Base-by-base conservation (phyloP, 73 alveolate genomes). In the Paramecium biaurelia region DNA sequence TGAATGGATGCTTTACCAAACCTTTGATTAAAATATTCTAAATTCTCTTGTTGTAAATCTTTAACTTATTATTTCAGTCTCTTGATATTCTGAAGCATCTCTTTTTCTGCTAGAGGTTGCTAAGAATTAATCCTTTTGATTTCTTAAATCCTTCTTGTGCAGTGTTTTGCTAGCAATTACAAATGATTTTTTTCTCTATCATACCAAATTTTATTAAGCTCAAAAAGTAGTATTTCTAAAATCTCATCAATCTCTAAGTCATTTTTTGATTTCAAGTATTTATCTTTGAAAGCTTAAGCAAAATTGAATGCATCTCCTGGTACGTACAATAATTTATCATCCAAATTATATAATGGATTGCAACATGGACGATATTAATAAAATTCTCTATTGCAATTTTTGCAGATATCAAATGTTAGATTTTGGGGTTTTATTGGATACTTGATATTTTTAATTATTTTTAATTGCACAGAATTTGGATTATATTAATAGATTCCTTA, bases 141-240 rank as follows among this genome's bases (percentile, higher is more conserved):
- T 24, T 63, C 84, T 30, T 63, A 12, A 26, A 63, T 32, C 10
- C 84, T 63, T 6, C 45, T 32, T 0, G 26, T 63, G 47, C 84
- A 63, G 26, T 63, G 84, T 63, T 63, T 63, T 20, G 84, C 43
- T 24, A 63, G 11, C 9, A 63, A 26, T 63, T 26, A 18, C 26
- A 63, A 14, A 63, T 63, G 84, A 26, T 63, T 72, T 37, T 72
- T 15, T 35, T 72, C 86, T 37, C 86, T 20, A 7, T 79, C 42
- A 24, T 41, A 18, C 90, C 90, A 79, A 12, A 79, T 41, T 43
- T 79, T 79, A 79, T 79, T 79, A 4, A 79, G 56, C 76, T 79
- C 90, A 43, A 79, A 79, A 4, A 79, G 18, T 2, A 79, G 49
- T 9, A 79, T 26, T 79, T 79, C 90, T 21, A 79, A 7, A 2